These are phyloP conservation scores for Sisymbrium irio DNA, from an alignment of 345 rosid genomes.

Conservation along the genomic window DNA sequence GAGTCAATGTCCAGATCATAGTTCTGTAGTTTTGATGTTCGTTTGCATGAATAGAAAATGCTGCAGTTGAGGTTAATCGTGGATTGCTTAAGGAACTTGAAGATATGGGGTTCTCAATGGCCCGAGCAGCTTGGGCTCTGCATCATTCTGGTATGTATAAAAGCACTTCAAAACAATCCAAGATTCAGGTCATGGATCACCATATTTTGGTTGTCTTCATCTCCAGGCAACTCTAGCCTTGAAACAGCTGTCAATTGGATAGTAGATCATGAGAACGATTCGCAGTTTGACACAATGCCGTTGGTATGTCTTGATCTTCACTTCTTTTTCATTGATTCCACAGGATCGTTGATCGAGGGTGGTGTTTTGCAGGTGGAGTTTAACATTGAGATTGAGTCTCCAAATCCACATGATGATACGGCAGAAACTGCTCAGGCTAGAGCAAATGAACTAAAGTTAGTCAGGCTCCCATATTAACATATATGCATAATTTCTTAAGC, in stretches of 20 bases:
- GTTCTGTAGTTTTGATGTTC: neutral
- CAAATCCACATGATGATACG: slow-evolving; percentile 36
- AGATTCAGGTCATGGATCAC: neutral
- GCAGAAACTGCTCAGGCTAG: slow-evolving; percentile 49
- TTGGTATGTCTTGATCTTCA: slow-evolving; percentile 45
- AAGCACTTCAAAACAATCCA: neutral
- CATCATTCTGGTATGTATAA: slow-evolving; percentile 57
- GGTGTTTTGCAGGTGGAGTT: slow-evolving; percentile 48
- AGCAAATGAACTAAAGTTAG: slow-evolving; percentile 57
- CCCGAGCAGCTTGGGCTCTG: slow-evolving; percentile 60
- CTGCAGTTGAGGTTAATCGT: slow-evolving; percentile 48
- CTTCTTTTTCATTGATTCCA: neutral
- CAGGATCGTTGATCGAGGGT: neutral
- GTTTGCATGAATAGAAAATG: slow-evolving; percentile 34
- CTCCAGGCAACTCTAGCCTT: slow-evolving; percentile 53
- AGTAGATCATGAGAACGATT: slow-evolving; percentile 65
- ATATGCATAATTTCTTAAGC: neutral
- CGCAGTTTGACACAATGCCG: slow-evolving; percentile 59
- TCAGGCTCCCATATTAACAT: slow-evolving; percentile 29
- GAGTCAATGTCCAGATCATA: neutral
- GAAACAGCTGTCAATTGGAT: slow-evolving; percentile 81
- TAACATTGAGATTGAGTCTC: slow-evolving; percentile 63
- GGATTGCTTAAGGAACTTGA: slow-evolving; percentile 61
- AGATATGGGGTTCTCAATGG: slow-evolving; percentile 61
- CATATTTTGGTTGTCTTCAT: neutral